Evolutionary conservation across 2,329 filamentous ascomycete species (phyloP).

Genomic region (Sporothrix curviconia): DNA sequence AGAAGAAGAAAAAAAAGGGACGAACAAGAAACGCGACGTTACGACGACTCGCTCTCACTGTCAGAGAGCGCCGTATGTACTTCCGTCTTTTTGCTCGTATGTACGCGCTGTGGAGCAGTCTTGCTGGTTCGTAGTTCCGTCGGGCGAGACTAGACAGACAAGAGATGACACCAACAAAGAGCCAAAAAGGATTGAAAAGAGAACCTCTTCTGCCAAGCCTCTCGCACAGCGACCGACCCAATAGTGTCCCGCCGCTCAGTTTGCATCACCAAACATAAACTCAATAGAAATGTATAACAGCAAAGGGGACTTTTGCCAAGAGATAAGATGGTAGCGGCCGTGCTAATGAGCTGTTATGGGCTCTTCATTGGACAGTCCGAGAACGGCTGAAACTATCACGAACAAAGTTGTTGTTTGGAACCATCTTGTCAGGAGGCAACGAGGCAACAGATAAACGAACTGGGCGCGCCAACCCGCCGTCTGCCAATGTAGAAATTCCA

Average conservation of each 20-base stretch:
- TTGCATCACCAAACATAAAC: slow-evolving; percentile 10
- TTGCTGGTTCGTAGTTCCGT: slow-evolving; percentile 9
- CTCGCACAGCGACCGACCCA: too few relatives aligned
- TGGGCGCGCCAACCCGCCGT: too few relatives aligned
- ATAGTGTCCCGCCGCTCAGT: neutral
- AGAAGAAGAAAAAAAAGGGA: neutral
- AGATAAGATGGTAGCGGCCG: slow-evolving; percentile 9
- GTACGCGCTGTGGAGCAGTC: slow-evolving; percentile 7
- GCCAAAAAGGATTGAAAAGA: neutral
- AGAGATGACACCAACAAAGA: neutral
- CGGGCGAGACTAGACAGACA: slow-evolving; percentile 4
- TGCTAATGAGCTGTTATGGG: too few relatives aligned
- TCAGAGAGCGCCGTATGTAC: too few relatives aligned
- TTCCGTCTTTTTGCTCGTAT: slow-evolving; percentile 6
- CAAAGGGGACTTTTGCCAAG: slow-evolving; percentile 3
- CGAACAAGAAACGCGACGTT: too few relatives aligned
- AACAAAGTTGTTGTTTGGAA: too few relatives aligned
- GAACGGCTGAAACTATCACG: too few relatives aligned
- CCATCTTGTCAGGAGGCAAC: too few relatives aligned
- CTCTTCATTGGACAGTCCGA: too few relatives aligned
- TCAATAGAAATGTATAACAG: slow-evolving; percentile 12
- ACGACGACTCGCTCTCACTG: too few relatives aligned
- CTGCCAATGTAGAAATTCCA: neutral
- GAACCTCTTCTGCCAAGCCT: too few relatives aligned
- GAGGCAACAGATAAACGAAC: neutral